A percentile compares a stretch with the other conserved stretches of the same genome.
These are phyloP conservation scores for Fermentozyma sake DNA, from an alignment of 1,139 yeast genomes.

Conservation along the genomic window DNA sequence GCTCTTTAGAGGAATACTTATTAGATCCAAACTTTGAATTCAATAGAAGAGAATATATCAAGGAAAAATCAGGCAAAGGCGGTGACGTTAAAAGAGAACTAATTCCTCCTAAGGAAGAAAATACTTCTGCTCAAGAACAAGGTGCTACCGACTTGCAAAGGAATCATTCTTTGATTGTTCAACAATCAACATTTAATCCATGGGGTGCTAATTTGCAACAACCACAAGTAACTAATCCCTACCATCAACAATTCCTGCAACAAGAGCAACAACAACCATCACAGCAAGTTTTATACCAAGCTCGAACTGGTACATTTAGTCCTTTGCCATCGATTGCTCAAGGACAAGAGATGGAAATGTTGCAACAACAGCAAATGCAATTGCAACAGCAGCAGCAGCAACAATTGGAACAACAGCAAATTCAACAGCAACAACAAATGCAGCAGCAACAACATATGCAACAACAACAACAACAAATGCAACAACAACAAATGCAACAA, in stretches of 20 bases:
- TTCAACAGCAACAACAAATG: constrained; percentile 8
- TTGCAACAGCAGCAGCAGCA: constrained; percentile 12
- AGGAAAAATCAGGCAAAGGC: constrained; percentile 53
- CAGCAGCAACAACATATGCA: constrained; percentile 7
- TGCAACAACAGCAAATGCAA: constrained; percentile 12
- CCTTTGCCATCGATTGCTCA: constrained; percentile 3
- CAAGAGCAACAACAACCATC: constrained; percentile 5
- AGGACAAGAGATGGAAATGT: constrained; percentile 3
- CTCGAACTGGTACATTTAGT: constrained; percentile 2
- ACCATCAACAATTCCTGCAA: constrained; percentile 10
- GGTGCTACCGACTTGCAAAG: constrained; percentile 16
- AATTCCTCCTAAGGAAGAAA: constrained; percentile 1
- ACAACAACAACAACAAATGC: constrained; percentile 9
- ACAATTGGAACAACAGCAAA: constrained; percentile 9
- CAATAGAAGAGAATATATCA: constrained; percentile 72
- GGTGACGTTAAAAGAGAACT: constrained; percentile 14
- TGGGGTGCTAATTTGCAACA: constrained; percentile 27
- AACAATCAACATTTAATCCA: constrained; percentile 43
- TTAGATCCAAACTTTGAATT: constrained; percentile 80
- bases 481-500: constrained; percentile 10
- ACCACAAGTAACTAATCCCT: constrained; percentile 7
- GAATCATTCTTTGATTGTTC: constrained; percentile 31
- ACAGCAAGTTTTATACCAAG: constrained; percentile 5
- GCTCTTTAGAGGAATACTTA: constrained; percentile 82
- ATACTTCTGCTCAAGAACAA: constrained; percentile 2